A percentile compares a stretch with the other conserved stretches of the same genome.
Evolutionary conservation across 495 filamentous ascomycete species (phyloP).

Genomic region (Bathelium albidoporum): DNA sequence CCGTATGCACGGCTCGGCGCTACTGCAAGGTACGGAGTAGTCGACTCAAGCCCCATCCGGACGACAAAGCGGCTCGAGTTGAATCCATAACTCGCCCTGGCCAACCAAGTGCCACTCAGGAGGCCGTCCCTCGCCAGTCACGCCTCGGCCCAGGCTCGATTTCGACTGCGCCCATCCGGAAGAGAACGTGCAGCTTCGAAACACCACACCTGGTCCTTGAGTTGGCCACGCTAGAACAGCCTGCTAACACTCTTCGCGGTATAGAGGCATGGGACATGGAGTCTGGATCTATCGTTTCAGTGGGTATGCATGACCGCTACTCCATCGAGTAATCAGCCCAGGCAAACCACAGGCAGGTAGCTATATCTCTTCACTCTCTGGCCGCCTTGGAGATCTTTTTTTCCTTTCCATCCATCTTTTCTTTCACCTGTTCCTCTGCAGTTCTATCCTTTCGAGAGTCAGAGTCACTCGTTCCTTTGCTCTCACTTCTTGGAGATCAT

Average conservation of each 20-base stretch:
- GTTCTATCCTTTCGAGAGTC: constrained; percentile 9
- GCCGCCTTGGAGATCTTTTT: background rate
- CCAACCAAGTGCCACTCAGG: background rate
- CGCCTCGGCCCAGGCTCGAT: background rate
- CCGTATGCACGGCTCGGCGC: background rate
- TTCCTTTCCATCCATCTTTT: background rate
- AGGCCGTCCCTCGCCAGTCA: background rate
- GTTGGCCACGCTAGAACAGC: background rate
- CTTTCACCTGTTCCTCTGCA: constrained; percentile 1
- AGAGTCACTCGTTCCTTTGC: constrained; percentile 23
- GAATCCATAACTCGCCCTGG: background rate
- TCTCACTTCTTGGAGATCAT: constrained; percentile 8
- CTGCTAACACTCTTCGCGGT: background rate
- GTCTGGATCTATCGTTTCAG: constrained; percentile 2
- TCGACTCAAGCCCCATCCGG: background rate
- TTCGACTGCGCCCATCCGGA: background rate
- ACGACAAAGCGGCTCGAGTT: background rate
- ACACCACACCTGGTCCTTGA: background rate
- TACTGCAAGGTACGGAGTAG: background rate
- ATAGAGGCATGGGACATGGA: background rate
- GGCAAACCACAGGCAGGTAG: background rate
- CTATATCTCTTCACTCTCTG: background rate
- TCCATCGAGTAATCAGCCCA: background rate
- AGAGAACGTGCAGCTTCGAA: background rate
- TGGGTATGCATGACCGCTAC: background rate